phyloP scores from a whole-genome alignment of 1,139 yeast genomes.

The Meyerozyma smithsonii region DNA sequence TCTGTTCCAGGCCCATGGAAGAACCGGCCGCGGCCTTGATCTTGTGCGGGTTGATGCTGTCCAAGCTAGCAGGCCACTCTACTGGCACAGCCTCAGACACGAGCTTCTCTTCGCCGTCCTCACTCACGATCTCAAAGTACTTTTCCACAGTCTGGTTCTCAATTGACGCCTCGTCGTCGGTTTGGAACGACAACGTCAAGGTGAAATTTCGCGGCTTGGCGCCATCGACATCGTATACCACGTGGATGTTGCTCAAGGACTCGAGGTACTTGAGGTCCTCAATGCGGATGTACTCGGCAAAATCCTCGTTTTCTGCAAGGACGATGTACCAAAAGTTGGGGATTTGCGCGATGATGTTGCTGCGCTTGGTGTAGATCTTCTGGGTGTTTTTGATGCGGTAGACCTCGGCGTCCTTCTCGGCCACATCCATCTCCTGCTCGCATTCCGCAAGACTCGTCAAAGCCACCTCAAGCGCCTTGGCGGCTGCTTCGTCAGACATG shows the following conservation, averaged over 20 bases:
- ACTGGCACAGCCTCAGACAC: conserved; percentile 47
- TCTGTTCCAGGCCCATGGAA: conserved; percentile 45
- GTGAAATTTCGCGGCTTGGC: conserved; percentile 37
- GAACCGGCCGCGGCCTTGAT: conserved; percentile 33
- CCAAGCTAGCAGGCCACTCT: conserved; percentile 57
- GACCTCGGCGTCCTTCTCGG: conserved; percentile 52
- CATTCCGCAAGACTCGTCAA: conserved; percentile 42
- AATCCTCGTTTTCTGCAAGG: conserved; percentile 69
- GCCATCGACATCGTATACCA: conserved; percentile 41
- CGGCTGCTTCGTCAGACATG: conserved; percentile 5
- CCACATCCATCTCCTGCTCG: conserved; percentile 50
- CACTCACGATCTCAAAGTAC: conserved; percentile 39
- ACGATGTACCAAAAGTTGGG: conserved; percentile 78
- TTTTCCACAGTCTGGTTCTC: conserved; percentile 52
- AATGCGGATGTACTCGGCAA: conserved; percentile 62
- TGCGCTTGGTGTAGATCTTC: conserved; percentile 46
- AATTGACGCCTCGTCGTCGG: conserved; percentile 33
- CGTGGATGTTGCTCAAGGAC: conserved; percentile 50
- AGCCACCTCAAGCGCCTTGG: conserved; percentile 8
- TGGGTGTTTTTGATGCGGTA: conserved; percentile 47
- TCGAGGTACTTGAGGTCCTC: conserved; percentile 70
- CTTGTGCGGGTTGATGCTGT: conserved; percentile 46
- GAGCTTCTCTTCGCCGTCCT: conserved; percentile 50
- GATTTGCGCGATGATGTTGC: conserved; percentile 39
- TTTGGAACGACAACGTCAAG: conserved; percentile 50